phyloP scores from a whole-genome alignment of 495 filamentous ascomycete genomes.

The Xanthoparmelia taractica region DNA sequence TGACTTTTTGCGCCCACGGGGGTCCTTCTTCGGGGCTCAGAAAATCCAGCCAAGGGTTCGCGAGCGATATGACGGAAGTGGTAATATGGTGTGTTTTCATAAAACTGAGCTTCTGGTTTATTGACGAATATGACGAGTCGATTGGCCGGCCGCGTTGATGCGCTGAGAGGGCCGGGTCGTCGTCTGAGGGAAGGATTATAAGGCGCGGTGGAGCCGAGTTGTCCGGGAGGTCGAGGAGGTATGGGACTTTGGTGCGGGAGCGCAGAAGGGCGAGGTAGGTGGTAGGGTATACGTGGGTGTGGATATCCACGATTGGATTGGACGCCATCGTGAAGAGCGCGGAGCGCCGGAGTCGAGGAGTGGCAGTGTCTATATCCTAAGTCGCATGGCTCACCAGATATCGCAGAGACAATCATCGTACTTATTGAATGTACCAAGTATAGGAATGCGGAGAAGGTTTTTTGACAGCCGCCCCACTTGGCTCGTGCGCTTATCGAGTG shows the following conservation, averaged over 20 bases:
- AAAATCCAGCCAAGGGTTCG: conserved; percentile 96
- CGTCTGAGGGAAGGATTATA: conserved; percentile 67
- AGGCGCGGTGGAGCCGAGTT: conserved; percentile 50
- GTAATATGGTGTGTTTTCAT: conserved; percentile 80
- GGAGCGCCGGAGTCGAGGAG: neutral
- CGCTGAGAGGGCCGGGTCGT: conserved; percentile 45
- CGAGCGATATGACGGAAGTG: conserved; percentile 78
- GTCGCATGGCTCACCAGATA: neutral
- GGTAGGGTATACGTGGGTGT: conserved; percentile 91
- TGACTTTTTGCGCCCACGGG: conserved; percentile 56
- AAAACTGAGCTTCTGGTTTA: conserved; percentile 68
- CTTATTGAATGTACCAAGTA: neutral
- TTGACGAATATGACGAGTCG: conserved; percentile 64
- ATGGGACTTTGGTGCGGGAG: conserved; percentile 66
- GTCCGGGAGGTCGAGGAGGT: conserved; percentile 60
- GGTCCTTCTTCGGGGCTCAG: conserved; percentile 54
- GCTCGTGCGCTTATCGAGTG: neutral
- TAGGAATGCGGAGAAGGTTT: neutral
- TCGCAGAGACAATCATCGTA: neutral
- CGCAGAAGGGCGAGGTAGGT: conserved; percentile 75
- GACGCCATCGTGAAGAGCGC: conserved; percentile 14
- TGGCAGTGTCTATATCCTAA: neutral
- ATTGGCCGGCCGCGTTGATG: conserved; percentile 59
- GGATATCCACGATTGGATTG: conserved; percentile 63
- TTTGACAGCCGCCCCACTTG: neutral